Conservation (phyloP, 768 basidiomycete species). For the Mycena kentingensis region DNA sequence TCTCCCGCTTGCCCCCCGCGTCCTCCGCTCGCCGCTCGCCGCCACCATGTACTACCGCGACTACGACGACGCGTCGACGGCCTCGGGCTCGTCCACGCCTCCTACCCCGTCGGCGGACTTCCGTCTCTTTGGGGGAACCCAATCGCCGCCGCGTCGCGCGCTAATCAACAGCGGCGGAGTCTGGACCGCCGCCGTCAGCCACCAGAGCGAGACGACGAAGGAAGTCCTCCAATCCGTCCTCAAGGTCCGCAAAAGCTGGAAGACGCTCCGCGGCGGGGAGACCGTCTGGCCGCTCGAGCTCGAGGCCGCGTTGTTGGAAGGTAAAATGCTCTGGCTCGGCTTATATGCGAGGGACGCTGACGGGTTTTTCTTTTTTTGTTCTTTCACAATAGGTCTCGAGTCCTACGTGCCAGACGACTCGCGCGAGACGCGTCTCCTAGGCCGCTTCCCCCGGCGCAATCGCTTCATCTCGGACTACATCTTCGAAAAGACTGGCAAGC, state of each 20-base stretch:
- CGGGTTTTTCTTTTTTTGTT: not conserved
- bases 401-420: slow-evolving; percentile 74
- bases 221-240: slow-evolving; percentile 70
- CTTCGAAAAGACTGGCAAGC: slow-evolving; percentile 65
- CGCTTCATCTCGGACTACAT: slow-evolving; percentile 82
- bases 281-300: slow-evolving; percentile 81
- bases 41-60: slow-evolving; percentile 21
- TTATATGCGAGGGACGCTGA: too few relatives aligned
- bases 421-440: slow-evolving; percentile 69
- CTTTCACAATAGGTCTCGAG: slow-evolving; percentile 53
- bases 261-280: slow-evolving; percentile 70
- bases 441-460: slow-evolving; percentile 78
- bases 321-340: slow-evolving; percentile 42
- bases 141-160: slow-evolving; percentile 1
- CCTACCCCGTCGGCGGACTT: slow-evolving; percentile 20
- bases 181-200: slow-evolving; percentile 19
- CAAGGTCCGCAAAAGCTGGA: slow-evolving; percentile 73
- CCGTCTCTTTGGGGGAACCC: not conserved
- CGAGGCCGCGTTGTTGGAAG: slow-evolving; percentile 77
- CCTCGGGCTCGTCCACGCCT: slow-evolving; percentile 9
- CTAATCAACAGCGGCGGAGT: slow-evolving; percentile 10
- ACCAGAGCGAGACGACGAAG: slow-evolving; percentile 42
- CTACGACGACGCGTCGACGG: slow-evolving; percentile 12
- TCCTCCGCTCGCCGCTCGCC: not conserved
- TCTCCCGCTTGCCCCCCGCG: slow-evolving; percentile 4